Evolutionary conservation across 306 rosid species (phyloP).

Genomic region (Prunus dulcis): DNA sequence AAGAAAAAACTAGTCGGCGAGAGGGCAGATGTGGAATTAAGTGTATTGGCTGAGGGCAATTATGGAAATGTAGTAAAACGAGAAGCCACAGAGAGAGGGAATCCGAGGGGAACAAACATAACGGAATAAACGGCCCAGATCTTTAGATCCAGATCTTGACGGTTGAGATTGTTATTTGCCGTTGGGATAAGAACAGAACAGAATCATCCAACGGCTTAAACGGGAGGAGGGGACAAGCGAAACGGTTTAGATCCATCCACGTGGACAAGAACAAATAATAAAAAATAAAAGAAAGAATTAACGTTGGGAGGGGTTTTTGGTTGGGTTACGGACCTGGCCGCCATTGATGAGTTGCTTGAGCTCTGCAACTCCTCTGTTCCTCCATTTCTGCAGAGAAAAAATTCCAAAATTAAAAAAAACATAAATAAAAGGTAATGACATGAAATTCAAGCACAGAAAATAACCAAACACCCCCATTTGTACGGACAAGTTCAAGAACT

Average conservation of each 20-base stretch:
- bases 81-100: conserved; percentile 6
- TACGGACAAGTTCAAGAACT: not conserved
- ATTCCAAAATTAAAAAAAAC: not conserved
- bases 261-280: not conserved
- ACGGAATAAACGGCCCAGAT: conserved; percentile 73
- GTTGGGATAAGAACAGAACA: conserved; percentile 12
- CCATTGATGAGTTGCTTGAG: conserved; percentile 78
- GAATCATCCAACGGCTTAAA: conserved; percentile 34
- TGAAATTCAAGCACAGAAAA: not conserved
- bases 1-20: conserved; percentile 25
- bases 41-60: conserved; percentile 21
- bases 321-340: conserved; percentile 48
- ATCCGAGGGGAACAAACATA: conserved; percentile 50
- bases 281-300: not conserved
- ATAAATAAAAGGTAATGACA: not conserved
- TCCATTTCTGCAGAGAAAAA: conserved; percentile 35
- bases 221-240: not conserved
- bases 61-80: conserved; percentile 11
- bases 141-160: conserved; percentile 51
- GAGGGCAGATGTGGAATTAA: not conserved
- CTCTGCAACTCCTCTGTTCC: conserved; percentile 50
- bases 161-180: conserved; percentile 32
- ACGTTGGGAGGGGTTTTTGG: conserved; percentile 19
- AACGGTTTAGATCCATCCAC: conserved; percentile 41
- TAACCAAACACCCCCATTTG: not conserved